Evolutionary conservation across 352 stramenopile genomes (phyloP), one percentile per base, ranked within the genome.

Genomic region (Phytopythium boreale): DNA sequence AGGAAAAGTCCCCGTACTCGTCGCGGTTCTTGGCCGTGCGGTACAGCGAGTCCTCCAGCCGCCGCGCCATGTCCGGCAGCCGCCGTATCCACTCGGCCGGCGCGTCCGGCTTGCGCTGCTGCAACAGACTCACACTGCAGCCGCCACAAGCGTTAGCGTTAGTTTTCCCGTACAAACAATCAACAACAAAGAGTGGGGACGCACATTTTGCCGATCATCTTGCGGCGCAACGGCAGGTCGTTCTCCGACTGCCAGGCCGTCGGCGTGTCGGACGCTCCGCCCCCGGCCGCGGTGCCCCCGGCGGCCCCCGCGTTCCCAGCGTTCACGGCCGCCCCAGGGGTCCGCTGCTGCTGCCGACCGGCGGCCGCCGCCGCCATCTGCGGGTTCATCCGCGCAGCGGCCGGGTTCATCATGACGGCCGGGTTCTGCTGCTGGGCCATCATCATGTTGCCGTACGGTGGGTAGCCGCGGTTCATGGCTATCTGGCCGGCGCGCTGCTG

Each of bases 31-130:
- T 82, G 65, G 97, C 75, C 61, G 91, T 95, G 49, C 89, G 85
- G 75, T 99, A 99, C 52, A 99, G 75, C 52, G 95, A 98, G 67
- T 99, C 97, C 72, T 99, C 97, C 26, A 99, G 81, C 53, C 97
- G 88, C 53, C 97, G 96, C 9, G 97, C 97, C 97, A 99, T 99
- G 71, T 99, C 95, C 6, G 97, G 97, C 31, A 99, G 76, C 67
- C 98, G 97, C 52, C 97, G 91, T 62, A 99, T 94, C 97, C 97
- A 99, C 75, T 99, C 96, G 27, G 95, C 82, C 12, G 96, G 93
- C 20, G 97, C 97, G 75, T 99, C 97, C 3, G 97, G 96, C 58
- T 98, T 98, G 27, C 97, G 86, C 68, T 98, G 90, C 72, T 99
- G 90, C 50, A 99, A 76, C 57, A 99, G 78, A 74, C 96, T 97